Evolutionary conservation across 345 rosid genomes (phyloP), one percentile per base, ranked within the genome.

Genomic region (Eucalyptus tenuipes): DNA sequence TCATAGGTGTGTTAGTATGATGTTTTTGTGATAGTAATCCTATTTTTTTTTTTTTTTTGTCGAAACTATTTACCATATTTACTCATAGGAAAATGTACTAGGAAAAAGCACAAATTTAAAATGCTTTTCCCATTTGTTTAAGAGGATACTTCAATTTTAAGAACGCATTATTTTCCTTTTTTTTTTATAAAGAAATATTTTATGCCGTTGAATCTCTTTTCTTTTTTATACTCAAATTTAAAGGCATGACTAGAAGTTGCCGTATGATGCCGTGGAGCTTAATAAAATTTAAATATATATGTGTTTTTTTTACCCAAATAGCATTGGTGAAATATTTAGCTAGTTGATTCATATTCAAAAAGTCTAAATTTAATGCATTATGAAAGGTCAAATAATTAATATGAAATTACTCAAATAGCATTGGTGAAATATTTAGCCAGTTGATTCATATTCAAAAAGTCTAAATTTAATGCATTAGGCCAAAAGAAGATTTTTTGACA

Each of bases 261-360:
- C 0, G 24, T 52, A 17, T 4, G 55, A 52, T 52, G 55, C 22
- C 10, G 0, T 52, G 22, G 55, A 52, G 55, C 55, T 52, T 52
- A 0, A 52, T 3, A 3, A 52, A 52, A 18, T 52, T 52, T 52
- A 24, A 52, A 52, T 52, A 50, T 17, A 50, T 50, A 6, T 50
- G 8, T 50, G 1, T 50, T 6, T 49, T 5, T 7, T 17, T 50
- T 50, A 50, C 55, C 55, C 55, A 50, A 50, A 50, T 49, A 52
- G 0, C 55, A 1, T 52, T 52, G 9, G 24, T 0, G 10, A 52
- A 52, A 17, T 17, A 18, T 52, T 52, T 52, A 52, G 4, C 4
- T 2, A 52, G 2, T 17, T 52, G 9, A 52, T 17, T 52, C 10
- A 52, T 18, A 52, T 52, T 18, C 0, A 52, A 52, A 50, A 52